phyloP scores from a whole-genome alignment of 2,329 filamentous ascomycete genomes.

The Lachnellula hyalina region DNA sequence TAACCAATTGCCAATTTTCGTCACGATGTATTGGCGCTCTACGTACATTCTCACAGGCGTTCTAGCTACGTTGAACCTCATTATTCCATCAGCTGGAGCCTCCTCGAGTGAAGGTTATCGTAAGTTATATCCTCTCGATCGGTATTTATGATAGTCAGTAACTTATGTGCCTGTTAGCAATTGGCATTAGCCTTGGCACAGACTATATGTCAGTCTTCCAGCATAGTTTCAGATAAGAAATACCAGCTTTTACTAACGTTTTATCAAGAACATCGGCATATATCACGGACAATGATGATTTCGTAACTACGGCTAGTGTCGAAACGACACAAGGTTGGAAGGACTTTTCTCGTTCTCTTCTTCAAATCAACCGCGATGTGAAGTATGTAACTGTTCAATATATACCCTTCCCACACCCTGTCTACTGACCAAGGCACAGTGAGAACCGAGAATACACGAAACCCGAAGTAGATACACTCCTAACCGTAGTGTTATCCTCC shows the following conservation, averaged over 20 bases:
- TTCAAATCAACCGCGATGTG: not conserved
- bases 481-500: not conserved
- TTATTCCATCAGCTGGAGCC: no score
- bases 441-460: not conserved
- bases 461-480: not conserved
- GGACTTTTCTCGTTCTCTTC: not conserved
- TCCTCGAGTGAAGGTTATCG: no score
- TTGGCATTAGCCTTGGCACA: not conserved
- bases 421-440: not conserved
- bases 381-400: not conserved
- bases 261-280: not conserved
- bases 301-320: not conserved
- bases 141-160: not conserved
- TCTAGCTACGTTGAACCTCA: no score
- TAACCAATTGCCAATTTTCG: no score
- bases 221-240: not conserved
- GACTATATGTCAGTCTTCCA: not conserved
- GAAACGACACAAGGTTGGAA: conserved; percentile 1
- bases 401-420: not conserved
- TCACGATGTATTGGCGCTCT: no score
- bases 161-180: not conserved
- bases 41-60: no score
- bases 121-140: not conserved
- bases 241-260: not conserved
- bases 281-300: not conserved